These are phyloP conservation scores for Saccharomyces eubayanus DNA, from an alignment of 805 yeast genomes.

Conservation along the genomic window DNA sequence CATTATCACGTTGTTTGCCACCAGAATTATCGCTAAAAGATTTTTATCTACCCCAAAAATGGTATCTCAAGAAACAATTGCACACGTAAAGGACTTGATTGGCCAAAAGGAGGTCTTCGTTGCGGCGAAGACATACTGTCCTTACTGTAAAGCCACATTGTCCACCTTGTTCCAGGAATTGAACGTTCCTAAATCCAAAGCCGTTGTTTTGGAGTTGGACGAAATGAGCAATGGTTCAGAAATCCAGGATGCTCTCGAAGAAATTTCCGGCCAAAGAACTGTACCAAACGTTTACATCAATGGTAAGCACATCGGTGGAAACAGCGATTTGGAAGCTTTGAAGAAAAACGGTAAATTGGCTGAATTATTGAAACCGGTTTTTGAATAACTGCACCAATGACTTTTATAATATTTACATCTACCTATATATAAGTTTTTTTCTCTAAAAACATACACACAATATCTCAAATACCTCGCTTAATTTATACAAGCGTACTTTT, in stretches of 20 bases:
- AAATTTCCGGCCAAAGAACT: conserved; percentile 81
- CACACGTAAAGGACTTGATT: conserved; percentile 57
- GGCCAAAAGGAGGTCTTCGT: conserved; percentile 60
- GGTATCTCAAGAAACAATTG: conserved; percentile 52
- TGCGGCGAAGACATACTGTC: conserved; percentile 76
- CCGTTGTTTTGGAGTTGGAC: conserved; percentile 35
- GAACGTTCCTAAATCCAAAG: conserved; percentile 38
- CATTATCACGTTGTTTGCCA: conserved; percentile 8
- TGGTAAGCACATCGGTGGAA: conserved; percentile 93
- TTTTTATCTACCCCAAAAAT: conserved; percentile 22
- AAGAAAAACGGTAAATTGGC: conserved; percentile 54
- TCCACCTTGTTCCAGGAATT: conserved; percentile 32
- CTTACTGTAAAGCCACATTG: conserved; percentile 46
- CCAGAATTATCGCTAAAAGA: conserved; percentile 9
- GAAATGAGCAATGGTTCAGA: conserved; percentile 66
- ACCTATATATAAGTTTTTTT: background rate
- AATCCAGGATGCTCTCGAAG: conserved; percentile 67
- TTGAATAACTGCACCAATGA: background rate
- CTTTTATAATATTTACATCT: background rate
- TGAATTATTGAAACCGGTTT: conserved; percentile 20
- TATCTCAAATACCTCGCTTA: background rate
- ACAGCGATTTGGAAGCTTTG: conserved; percentile 76
- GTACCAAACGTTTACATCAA: conserved; percentile 89
- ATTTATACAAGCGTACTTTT: conserved; percentile 3
- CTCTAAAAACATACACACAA: background rate